A percentile compares a stretch with the other conserved stretches of the same genome.
Conservation (phyloP, 768 basidiomycete genomes). For the Auricularia heimuer region DNA sequence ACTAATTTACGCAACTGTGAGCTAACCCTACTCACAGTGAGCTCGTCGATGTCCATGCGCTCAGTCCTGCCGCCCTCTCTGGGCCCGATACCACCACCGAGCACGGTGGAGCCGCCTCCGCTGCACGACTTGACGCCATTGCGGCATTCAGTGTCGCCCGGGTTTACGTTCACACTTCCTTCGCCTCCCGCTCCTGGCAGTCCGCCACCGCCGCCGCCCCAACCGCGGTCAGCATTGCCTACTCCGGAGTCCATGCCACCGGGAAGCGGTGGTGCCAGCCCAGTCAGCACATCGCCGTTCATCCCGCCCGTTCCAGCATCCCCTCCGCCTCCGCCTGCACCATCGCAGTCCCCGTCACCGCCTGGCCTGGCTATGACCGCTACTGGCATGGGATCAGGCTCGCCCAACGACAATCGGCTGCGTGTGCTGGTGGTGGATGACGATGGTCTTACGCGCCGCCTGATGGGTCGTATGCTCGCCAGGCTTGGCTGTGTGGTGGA, state of each 20-base stretch:
- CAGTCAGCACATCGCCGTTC: neutral
- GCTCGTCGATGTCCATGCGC: neutral
- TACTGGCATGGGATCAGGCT: neutral
- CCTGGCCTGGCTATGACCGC: neutral
- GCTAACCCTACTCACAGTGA: no score
- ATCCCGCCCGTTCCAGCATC: neutral
- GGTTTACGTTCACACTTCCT: neutral
- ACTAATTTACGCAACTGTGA: neutral
- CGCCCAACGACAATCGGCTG: conserved; percentile 34
- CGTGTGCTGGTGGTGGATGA: conserved; percentile 77
- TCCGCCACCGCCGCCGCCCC: neutral
- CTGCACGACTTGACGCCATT: neutral
- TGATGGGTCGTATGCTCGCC: conserved; percentile 74
- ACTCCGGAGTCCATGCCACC: neutral
- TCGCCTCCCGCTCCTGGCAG: neutral
- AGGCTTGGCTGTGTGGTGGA: conserved; percentile 70
- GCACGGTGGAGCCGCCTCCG: neutral
- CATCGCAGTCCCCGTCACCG: neutral
- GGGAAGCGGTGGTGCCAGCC: neutral
- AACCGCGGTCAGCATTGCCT: neutral
- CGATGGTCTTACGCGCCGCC: conserved; percentile 64
- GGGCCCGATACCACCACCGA: neutral
- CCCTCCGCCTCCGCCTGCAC: neutral
- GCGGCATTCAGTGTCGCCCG: neutral
- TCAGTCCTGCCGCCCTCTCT: neutral